Base-by-base conservation (phyloP, 73 alveolate species). In the Stentor coeruleus region DNA sequence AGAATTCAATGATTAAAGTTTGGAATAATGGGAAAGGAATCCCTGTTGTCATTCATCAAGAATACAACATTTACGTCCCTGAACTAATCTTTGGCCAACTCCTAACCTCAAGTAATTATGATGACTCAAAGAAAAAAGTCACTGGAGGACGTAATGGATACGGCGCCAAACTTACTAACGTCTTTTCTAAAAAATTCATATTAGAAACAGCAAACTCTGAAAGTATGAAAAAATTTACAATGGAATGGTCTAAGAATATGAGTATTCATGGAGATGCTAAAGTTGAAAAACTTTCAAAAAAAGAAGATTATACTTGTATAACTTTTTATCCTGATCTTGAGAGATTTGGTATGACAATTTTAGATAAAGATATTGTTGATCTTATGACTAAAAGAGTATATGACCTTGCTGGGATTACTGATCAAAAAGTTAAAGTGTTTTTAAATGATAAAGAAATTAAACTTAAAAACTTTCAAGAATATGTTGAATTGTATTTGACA, bases 101-200 rank as follows among this genome's bases (percentile, higher is more conserved):
- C 76, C 89, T 98, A 60, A 98, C 99, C 38, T 91, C 98, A 40
- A 90, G 97, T 49, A 97, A 98, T 95, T 98, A 95, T 86, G 97
- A 97, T 81, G 99, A 98, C 88, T 58, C 92, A 30, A 97, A 89
- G 88, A 91, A 91, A 82, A 98, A 96, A 89, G 97, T 92, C 57
- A 95, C 99, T 35, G 99, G 99, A 38, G 89, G 89, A 3, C 87
- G 99, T 85, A 98, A 98, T 93, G 99, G 99, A 77, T 97, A 79
- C 85, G 99, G 99, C 0, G 99, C 99, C 40, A 98, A 98, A 89
- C 92, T 98, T 58, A 91, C 99, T 4, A 98, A 98, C 93, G 96
- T 98, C 3, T 98, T 97, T 84, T 88, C 98, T 77, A 96, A 91
- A 40, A 90, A 93, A 91, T 97, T 98, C 85, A 92, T 81, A n/a